Evolutionary conservation across 257 asterid species (phyloP).

Genomic region (Rhazya stricta): DNA sequence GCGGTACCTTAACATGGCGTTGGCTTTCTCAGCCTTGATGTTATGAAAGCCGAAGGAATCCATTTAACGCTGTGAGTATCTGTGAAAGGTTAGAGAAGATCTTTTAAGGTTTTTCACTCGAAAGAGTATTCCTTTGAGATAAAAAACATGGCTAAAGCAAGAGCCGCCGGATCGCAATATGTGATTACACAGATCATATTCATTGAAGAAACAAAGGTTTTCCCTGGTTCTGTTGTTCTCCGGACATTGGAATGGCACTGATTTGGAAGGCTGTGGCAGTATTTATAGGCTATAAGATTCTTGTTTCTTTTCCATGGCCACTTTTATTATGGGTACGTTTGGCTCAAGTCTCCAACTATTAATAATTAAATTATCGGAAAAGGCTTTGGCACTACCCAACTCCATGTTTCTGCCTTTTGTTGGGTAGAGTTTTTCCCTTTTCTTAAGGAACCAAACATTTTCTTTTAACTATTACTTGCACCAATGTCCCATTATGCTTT

Average conservation of each 20-base stretch:
- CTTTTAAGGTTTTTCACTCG: conserved; percentile 12
- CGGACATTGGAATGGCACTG: conserved; percentile 17
- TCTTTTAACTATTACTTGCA: no score
- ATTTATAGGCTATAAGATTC: conserved; percentile 42
- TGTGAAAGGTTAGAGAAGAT: not conserved
- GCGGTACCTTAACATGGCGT: conserved; percentile 16
- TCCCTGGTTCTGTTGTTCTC: not conserved
- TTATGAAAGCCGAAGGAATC: conserved; percentile 22
- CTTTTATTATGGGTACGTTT: not conserved
- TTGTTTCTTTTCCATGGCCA: not conserved
- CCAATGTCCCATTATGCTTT: no score
- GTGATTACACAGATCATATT: conserved; percentile 20
- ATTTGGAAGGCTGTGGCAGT: conserved; percentile 15
- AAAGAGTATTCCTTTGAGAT: conserved; percentile 23
- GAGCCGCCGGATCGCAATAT: not conserved
- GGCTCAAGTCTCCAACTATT: not conserved
- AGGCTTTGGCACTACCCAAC: not conserved
- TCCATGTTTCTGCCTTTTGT: not conserved
- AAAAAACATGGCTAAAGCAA: conserved; percentile 17
- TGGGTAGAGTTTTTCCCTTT: not conserved
- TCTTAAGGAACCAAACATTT: no score
- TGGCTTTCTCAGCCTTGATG: conserved; percentile 31
- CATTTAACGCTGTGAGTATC: conserved; percentile 24
- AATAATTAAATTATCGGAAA: not conserved
- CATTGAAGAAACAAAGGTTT: not conserved